Evolutionary conservation across 2,329 filamentous ascomycete species (phyloP).

Genomic region (Venturia asperata): DNA sequence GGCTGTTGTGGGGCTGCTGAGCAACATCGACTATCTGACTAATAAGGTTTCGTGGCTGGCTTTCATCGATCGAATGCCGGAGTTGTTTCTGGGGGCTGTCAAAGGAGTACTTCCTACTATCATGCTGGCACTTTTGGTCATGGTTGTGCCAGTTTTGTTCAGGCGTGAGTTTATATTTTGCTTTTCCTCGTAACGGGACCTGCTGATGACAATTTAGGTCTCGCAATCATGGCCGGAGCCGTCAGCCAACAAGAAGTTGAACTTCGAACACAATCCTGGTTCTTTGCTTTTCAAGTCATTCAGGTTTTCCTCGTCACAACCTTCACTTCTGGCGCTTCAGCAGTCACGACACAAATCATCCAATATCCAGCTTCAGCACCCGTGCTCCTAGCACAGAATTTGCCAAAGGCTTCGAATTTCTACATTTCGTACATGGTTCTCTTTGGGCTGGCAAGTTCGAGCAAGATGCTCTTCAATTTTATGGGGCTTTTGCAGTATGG

Average conservation of each 20-base stretch:
- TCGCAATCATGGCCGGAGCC: not conserved
- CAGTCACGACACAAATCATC: constrained; percentile 57
- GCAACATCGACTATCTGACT: constrained; percentile 39
- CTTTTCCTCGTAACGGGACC: too few relatives aligned
- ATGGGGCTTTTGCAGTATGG: constrained; percentile 66
- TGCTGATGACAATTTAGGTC: constrained; percentile 20
- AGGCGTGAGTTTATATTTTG: constrained; percentile 44
- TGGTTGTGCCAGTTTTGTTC: constrained; percentile 75
- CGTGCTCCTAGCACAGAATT: constrained; percentile 58
- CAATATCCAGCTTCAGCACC: constrained; percentile 56
- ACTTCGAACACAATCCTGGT: constrained; percentile 81
- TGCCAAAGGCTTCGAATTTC: constrained; percentile 85
- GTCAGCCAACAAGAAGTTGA: constrained; percentile 60
- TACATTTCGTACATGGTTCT: constrained; percentile 94
- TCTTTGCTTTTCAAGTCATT: constrained; percentile 84
- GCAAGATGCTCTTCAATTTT: constrained; percentile 67
- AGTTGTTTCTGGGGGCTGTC: constrained; percentile 68
- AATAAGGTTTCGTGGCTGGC: constrained; percentile 57
- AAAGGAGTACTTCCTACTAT: constrained; percentile 78
- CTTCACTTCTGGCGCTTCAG: constrained; percentile 69
- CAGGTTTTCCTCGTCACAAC: constrained; percentile 90
- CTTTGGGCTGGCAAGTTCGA: constrained; percentile 75
- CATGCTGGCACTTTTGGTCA: constrained; percentile 74
- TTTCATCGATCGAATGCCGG: constrained; percentile 68
- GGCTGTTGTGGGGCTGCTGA: constrained; percentile 38